Evolutionary conservation across 805 yeast genomes (phyloP).

Genomic region (Barnettozyma californica): DNA sequence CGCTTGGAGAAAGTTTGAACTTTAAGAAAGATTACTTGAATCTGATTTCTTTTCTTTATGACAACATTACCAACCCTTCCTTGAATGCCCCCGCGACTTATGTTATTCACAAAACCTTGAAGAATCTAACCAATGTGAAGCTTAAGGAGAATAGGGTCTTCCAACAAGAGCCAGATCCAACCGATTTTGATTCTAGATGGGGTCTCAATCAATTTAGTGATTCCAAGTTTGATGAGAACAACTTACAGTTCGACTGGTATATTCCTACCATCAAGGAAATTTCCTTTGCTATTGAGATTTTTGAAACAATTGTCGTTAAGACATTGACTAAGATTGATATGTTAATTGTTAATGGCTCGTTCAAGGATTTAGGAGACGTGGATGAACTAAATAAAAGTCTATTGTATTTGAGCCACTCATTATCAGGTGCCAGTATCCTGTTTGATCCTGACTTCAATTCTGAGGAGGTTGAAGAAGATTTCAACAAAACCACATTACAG

Average conservation of each 20-base stretch:
- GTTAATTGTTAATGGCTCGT: constrained; percentile 23
- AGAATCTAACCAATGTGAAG: constrained; percentile 57
- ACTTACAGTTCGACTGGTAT: constrained; percentile 69
- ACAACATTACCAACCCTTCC: constrained; percentile 41
- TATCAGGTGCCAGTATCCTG: constrained; percentile 66
- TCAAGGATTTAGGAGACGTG: constrained; percentile 28
- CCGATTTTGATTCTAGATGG: constrained; percentile 50
- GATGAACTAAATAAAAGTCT: constrained; percentile 55
- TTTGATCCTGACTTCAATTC: constrained; percentile 64
- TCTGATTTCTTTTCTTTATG: constrained; percentile 26
- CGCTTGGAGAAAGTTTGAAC: constrained; percentile 45
- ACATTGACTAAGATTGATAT: constrained; percentile 39
- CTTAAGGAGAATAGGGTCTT: constrained; percentile 50
- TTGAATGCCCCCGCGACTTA: constrained; percentile 55
- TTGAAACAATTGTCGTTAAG: constrained; percentile 41
- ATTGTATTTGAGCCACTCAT: constrained; percentile 49
- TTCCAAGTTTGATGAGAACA: constrained; percentile 41
- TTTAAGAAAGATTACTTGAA: constrained; percentile 41
- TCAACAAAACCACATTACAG: constrained; percentile 15
- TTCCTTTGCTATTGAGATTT: constrained; percentile 54
- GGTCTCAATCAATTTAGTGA: constrained; percentile 65
- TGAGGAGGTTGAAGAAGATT: constrained; percentile 9
- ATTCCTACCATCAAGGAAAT: constrained; percentile 55
- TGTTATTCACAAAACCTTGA: constrained; percentile 61
- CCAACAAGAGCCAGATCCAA: constrained; percentile 36